Conservation (phyloP, 2,329 filamentous ascomycete genomes). For the Nigrospora oryzae region DNA sequence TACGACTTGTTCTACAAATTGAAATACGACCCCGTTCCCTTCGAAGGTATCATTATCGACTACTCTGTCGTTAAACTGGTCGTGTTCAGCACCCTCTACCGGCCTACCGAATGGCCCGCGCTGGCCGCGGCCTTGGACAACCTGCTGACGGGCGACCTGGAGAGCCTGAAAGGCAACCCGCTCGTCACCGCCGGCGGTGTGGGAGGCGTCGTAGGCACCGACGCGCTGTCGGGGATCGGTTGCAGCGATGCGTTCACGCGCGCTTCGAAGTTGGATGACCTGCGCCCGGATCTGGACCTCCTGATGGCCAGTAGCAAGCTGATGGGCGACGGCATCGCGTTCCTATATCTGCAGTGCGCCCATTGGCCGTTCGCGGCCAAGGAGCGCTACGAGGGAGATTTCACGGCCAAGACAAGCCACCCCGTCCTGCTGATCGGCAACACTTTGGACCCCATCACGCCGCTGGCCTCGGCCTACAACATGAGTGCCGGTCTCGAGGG, state of each 20-base stretch:
- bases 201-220: not conserved
- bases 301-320: slow-evolving; percentile 8
- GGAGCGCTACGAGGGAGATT: slow-evolving; percentile 12
- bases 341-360: slow-evolving; percentile 12
- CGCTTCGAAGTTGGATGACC: not conserved
- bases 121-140: slow-evolving; percentile 6
- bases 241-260: slow-evolving; percentile 9
- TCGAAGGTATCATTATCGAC: slow-evolving; percentile 13
- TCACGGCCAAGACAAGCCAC: slow-evolving; percentile 14
- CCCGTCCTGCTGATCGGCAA: slow-evolving; percentile 20
- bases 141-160: slow-evolving; percentile 4
- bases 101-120: slow-evolving; percentile 8
- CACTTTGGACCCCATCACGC: slow-evolving; percentile 20
- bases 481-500: slow-evolving; percentile 16
- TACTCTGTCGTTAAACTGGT: slow-evolving; percentile 13
- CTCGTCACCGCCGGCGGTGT: not conserved
- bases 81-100: slow-evolving; percentile 11
- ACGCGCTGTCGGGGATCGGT: slow-evolving; percentile 8
- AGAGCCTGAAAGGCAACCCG: not conserved
- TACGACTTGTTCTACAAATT: slow-evolving; percentile 17
- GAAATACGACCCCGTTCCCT: slow-evolving; percentile 16
- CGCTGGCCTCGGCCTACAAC: slow-evolving; percentile 17
- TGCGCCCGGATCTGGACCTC: slow-evolving; percentile 3
- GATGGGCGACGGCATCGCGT: slow-evolving; percentile 9
- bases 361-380: slow-evolving; percentile 17